Percentiles rank a stretch among this genome's conserved stretches.
Evolutionary conservation across 2,329 filamentous ascomycete genomes (phyloP).

Genomic region (Aspergillus alliaceus): DNA sequence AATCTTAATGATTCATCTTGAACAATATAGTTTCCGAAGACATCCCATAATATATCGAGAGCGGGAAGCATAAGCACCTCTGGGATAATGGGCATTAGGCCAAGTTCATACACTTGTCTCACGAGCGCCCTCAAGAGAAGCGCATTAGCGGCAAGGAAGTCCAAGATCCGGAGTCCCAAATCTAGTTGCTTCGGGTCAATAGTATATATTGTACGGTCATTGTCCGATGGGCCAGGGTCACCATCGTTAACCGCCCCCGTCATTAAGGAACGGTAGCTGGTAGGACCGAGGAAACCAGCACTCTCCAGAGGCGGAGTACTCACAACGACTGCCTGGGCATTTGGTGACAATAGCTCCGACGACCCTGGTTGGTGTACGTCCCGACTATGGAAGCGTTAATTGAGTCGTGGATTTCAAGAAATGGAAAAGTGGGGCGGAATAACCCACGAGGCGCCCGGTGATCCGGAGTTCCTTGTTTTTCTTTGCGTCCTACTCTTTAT

Average conservation of each 20-base stretch:
- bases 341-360: background rate
- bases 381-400: background rate
- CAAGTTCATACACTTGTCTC: background rate
- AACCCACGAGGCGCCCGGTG: background rate
- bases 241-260: background rate
- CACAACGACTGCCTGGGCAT: background rate
- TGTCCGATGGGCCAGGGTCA: background rate
- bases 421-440: background rate
- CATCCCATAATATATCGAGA: background rate
- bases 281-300: conserved; percentile 1
- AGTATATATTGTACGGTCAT: background rate
- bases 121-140: background rate
- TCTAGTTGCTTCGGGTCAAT: background rate
- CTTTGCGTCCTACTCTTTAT: background rate
- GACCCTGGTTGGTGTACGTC: background rate
- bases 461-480: background rate
- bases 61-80: conserved; percentile 1
- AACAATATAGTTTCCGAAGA: background rate
- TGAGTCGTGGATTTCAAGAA: too few species aligned
- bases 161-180: background rate
- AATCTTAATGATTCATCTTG: background rate
- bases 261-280: conserved; percentile 1
- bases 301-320: background rate
- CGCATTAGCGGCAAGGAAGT: background rate
- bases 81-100: background rate